Base-by-base conservation (phyloP, 2,329 filamentous ascomycete species). In the Fonsecaea erecta region DNA sequence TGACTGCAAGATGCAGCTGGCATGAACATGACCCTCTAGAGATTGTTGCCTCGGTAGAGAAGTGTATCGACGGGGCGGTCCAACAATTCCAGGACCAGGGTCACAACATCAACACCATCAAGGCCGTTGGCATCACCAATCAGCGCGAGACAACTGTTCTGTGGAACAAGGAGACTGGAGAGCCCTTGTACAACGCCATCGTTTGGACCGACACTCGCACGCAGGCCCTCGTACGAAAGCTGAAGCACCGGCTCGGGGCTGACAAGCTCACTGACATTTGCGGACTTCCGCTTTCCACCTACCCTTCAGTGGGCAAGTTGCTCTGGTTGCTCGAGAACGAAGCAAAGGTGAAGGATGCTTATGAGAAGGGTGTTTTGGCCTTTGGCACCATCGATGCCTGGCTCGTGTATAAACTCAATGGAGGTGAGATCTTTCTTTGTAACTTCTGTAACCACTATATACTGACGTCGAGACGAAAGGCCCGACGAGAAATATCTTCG, bases 131-230 rank as follows among this genome's bases (percentile, higher is more conserved):
- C 63, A 90, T 97, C 75, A 96, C 92, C 65, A 96, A 93, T 79
- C 92, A 97, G 81, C 88, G 93, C 75, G 93, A 97, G 78, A 96
- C 93, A 1, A 91, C 90, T 1, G 83, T 96, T 1, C 88, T 93
- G 28, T 96, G 92, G 92, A 91, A 97, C 76, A 86, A 83, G 72
- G 84, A 85, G 70, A 95, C 91, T 0, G 93, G 93, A 69, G 85
- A 95, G 76, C 87, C 92, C 3, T 81, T 97, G 16, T 85, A 91
- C 80, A 93, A 94, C 74, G 92, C 92, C 64, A 90, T 97, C 66
- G 93, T 92, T 52, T 97, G 93, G 92, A 90, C 92, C 32, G 93
- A 97, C 75, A 96, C 92, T 32, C 85, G 93, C 59, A 94, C 91
- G 59, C 85, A 87, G 70, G 84, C 85, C 54, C 80, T 96, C 43